Evolutionary conservation across 768 basidiomycete species (phyloP), one percentile per base, ranked within the genome.

Genomic region (Pholiota microspora): DNA sequence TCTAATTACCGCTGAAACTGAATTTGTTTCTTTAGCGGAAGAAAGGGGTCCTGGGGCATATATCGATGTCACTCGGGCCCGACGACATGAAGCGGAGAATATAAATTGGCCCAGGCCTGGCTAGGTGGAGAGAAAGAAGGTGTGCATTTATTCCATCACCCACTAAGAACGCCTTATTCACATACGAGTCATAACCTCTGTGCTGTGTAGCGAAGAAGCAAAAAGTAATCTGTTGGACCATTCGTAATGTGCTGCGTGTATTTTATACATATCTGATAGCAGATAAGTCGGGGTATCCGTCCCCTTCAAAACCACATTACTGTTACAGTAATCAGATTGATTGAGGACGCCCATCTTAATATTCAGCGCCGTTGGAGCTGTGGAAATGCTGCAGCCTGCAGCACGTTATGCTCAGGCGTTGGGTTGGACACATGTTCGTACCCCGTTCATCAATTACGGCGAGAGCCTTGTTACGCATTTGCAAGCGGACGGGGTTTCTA

Each of bases 91-190:
- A 36, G 77, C 80, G 36, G 82, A 84, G 62, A 70, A 71, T 38
- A 77, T 86, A 51, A 82, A 78, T 51, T 92, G 90, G 90, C 89
- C 89, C 8, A 73, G 88, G 53, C 89, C 89, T 0, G 77, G 75
- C 50, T 60, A 55, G 57, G 36, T 44, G 58, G 51, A 40, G 13
- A 9, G 12, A 42, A 31, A 12, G n/a, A n/a, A 47, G 44, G 57
- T 59, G 45, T 29, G 34, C 27, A 12, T 2, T 32, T 21, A 28
- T 34, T 29, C 9, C 46, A n/a, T 34, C 28, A 16, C 2, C 18
- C n/a, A n/a, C n/a, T n/a, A n/a, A n/a, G n/a, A n/a, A n/a, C n/a
- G 12, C 29, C 12, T 31, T 45, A 42, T 12, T 42, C 1, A 42
- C 40, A 23, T 50, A 25, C 29, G n/a, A n/a, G n/a, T n/a, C n/a